Evolutionary conservation across 805 yeast genomes (phyloP).

Genomic region (Kodamaea hsintzibuensis): DNA sequence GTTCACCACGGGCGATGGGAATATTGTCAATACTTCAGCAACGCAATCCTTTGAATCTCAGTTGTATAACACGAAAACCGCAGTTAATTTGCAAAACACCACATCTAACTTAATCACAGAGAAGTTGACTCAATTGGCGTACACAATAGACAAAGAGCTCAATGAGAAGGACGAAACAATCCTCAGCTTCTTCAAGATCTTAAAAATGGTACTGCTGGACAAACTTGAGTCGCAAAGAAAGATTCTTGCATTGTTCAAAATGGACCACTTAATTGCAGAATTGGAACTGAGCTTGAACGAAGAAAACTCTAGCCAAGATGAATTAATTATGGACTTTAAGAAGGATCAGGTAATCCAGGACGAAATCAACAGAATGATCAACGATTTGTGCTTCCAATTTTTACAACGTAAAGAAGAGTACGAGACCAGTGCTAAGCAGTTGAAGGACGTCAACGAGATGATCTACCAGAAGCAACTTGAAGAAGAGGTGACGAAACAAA

Average conservation of each 20-base stretch:
- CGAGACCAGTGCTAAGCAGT: slow-evolving; percentile 13
- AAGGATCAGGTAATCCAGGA: slow-evolving; percentile 40
- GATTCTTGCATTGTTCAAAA: slow-evolving; percentile 29
- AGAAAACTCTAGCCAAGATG: slow-evolving; percentile 14
- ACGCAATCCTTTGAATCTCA: slow-evolving; percentile 32
- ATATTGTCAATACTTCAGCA: background rate
- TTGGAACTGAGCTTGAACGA: slow-evolving; percentile 16
- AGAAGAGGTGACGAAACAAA: background rate
- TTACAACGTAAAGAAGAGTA: slow-evolving; percentile 34
- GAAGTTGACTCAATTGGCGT: slow-evolving; percentile 39
- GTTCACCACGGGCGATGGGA: slow-evolving; percentile 3
- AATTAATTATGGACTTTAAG: slow-evolving; percentile 23
- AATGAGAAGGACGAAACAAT: slow-evolving; percentile 37
- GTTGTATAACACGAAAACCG: slow-evolving; percentile 35
- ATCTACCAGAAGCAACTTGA: slow-evolving; percentile 9
- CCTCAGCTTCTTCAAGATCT: slow-evolving; percentile 25
- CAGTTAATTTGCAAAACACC: slow-evolving; percentile 33
- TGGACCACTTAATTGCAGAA: slow-evolving; percentile 34
- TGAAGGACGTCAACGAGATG: slow-evolving; percentile 14
- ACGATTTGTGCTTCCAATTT: slow-evolving; percentile 39
- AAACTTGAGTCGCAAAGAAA: slow-evolving; percentile 31
- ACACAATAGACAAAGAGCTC: slow-evolving; percentile 38
- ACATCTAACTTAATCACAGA: slow-evolving; percentile 38
- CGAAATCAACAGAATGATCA: slow-evolving; percentile 39
- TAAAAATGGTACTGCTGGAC: slow-evolving; percentile 22